phyloP scores from a whole-genome alignment of 495 filamentous ascomycete species.

The Penicillium crystallinum region DNA sequence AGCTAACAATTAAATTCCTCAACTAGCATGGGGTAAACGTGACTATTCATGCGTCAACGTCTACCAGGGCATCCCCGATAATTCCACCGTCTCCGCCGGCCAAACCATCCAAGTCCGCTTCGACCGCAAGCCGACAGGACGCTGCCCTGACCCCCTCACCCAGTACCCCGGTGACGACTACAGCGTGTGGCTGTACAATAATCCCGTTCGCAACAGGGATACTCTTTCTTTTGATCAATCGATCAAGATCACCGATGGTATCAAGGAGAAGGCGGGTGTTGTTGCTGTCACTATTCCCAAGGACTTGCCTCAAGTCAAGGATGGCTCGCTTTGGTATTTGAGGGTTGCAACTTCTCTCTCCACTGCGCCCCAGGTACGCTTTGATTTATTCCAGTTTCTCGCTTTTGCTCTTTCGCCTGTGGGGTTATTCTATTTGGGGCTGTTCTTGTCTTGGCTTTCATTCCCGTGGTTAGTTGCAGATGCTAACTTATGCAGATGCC shows the following conservation, averaged over 20 bases:
- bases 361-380: conserved; percentile 33
- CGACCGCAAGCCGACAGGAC: conserved; percentile 26
- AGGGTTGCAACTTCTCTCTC: conserved; percentile 22
- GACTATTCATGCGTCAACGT: conserved; percentile 38
- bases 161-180: conserved; percentile 25
- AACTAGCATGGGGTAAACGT: conserved; percentile 35
- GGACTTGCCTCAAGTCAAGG: conserved; percentile 25
- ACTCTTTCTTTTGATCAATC: conserved; percentile 19
- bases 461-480: neutral
- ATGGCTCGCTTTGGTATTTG: conserved; percentile 34
- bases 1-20: neutral
- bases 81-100: conserved; percentile 26
- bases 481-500: conserved; percentile 24
- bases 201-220: conserved; percentile 25
- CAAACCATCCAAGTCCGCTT: conserved; percentile 26
- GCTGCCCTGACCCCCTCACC: conserved; percentile 19
- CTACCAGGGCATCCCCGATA: conserved; percentile 33
- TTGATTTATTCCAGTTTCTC: neutral
- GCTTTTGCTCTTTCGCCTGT: neutral
- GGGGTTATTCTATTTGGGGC: neutral
- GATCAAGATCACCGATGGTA: conserved; percentile 20
- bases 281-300: conserved; percentile 28
- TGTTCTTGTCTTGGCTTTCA: neutral
- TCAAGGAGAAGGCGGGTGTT: conserved; percentile 15
- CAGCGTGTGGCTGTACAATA: conserved; percentile 36